Base-by-base conservation (phyloP, 768 basidiomycete genomes). In the Leccinum arenicola region DNA sequence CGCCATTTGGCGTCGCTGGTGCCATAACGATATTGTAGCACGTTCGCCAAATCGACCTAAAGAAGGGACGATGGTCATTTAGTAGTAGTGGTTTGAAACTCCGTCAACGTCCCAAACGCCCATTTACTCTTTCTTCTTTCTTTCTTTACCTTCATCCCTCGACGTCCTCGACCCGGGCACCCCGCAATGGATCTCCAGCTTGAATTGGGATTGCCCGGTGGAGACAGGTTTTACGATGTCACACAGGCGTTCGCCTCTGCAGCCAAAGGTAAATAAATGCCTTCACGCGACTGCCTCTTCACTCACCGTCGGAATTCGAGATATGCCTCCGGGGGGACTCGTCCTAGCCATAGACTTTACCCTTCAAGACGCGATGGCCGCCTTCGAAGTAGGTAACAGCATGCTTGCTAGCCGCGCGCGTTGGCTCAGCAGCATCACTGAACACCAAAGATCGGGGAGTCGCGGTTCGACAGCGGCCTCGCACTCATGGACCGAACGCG, bases 301-400 rank as follows among this genome's bases (percentile, higher is more conserved):
- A 57, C 62, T 64, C 36, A 61, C 51, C 52, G 60, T 63, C 48
- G 54, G 3, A 59, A 77, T 36, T 36, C 52, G 57, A 83, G 92
- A 84, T 45, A 84, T 96, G 82, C 76, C 81, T 31, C 75, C 80
- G 0, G 85, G 84, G 12, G 78, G 79, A 38, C 74, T 93, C 58
- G 60, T 94, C 6, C 80, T 92, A 35, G 85, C 84, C 66, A 82
- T 86, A 1, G 84, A 82, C 31, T 88, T 93, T 64, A 82, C 84
- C 17, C 77, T 96, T 50, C 82, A 87, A 61, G 95, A 98, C 61
- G 87, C 93, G n/a, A 96, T 98, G 94, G 90, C 89, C 65, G 91
- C 93, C 14, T 85, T 97, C 56, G 90, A 95, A 83, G 92, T 90
- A 69, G 59, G 78, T 66, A 29, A 51, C 15, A 23, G 52, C 53